Evolutionary conservation across 1,284 basidiomycete species (phyloP).

Genomic region (Puccinia hordei): DNA sequence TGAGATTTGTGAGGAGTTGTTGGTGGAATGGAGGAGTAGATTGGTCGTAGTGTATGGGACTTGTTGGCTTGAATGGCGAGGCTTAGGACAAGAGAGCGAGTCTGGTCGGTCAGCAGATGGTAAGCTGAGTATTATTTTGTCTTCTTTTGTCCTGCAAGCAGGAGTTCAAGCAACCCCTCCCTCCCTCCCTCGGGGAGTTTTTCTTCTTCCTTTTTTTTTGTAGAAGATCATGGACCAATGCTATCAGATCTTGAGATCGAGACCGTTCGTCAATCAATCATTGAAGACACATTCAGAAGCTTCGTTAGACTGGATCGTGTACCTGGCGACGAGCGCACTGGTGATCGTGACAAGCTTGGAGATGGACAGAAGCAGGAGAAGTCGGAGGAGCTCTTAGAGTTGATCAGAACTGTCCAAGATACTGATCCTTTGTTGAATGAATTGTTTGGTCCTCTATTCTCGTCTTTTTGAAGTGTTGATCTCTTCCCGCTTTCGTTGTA

Average conservation of each 20-base stretch:
- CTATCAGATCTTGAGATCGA: not conserved
- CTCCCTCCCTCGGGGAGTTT: not conserved
- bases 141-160: too few relatives aligned
- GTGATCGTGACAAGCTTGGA: not conserved
- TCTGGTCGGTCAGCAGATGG: too few relatives aligned
- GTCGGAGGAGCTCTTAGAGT: not conserved
- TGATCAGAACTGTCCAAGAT: constrained; percentile 6
- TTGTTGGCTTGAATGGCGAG: not conserved
- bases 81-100: too few relatives aligned
- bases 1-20: not conserved
- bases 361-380: not conserved
- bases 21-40: constrained; percentile 20
- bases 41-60: constrained; percentile 5
- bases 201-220: not conserved
- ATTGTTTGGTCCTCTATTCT: constrained; percentile 28
- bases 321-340: not conserved
- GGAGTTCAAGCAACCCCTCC: too few relatives aligned
- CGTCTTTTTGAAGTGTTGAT: not conserved
- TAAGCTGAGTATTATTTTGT: too few relatives aligned
- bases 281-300: not conserved
- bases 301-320: not conserved
- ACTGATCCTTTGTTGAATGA: not conserved
- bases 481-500: not conserved
- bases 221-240: not conserved
- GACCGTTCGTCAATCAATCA: not conserved